Evolutionary conservation across 257 asterid genomes (phyloP), one percentile per base, ranked within the genome.

Genomic region (Solanum okadae): DNA sequence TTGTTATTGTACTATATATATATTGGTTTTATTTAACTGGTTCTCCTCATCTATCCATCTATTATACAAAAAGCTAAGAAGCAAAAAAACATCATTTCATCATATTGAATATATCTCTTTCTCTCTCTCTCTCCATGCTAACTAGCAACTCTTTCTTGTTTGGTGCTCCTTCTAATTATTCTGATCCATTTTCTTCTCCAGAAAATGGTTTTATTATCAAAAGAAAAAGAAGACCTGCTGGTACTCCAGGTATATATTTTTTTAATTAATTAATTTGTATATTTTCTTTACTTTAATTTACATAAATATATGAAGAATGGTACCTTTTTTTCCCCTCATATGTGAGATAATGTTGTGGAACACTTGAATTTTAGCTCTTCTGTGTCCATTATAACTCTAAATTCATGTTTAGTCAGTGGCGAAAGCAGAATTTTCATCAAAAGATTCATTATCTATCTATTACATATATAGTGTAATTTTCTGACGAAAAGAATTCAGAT

Each of bases 191-290:
- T 67, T 46, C 90, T 35, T 81, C 72, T 56, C 88, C 88, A 73
- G 87, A 42, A n/a, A 88, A 90, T 89, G 92, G 86, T 10, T 87
- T 83, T 12, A 75, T 84, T 35, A 42, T 83, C 86, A 91, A 91
- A 77, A 90, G 90, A 86, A 91, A 90, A 83, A 70, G 93, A 87
- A 90, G 88, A n/a, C 93, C 93, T 2, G 92, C 92, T 15, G 93
- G 93, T 75, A 91, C 93, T 40, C 93, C 93, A 89, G 93, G 93
- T 91, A 56, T 91, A 56, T 52, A 15, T 8, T 67, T 37, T 68
- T 12, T 44, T 44, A 14, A 13, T 52, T 5, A 59, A 59, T 20
- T 59, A 59, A 49, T 49, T 49, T 49, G 2, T 11, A 11, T 34
- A 14, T 85, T n/a, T 77, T 10, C 0, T 8, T 65, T 65, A 22